Evolutionary conservation across 805 yeast species (phyloP).

Genomic region (Wickerhamomyces pijperi): DNA sequence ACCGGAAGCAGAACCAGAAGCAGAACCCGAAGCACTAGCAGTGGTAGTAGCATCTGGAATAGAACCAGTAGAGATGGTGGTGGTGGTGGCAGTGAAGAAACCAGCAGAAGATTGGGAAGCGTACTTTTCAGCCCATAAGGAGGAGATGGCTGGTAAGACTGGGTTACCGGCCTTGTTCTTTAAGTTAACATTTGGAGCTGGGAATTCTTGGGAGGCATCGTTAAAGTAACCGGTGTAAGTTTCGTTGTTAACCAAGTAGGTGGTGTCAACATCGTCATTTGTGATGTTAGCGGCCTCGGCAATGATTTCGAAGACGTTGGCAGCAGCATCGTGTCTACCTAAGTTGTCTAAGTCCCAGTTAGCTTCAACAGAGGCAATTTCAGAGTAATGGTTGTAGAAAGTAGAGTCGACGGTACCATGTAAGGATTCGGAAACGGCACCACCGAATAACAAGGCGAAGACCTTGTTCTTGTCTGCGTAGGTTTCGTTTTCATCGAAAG

Average conservation of each 20-base stretch:
- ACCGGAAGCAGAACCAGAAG: conserved; percentile 4
- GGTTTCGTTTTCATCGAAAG: conserved; percentile 39
- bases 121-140: conserved; percentile 23
- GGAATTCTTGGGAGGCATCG: conserved; percentile 19
- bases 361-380: conserved; percentile 35
- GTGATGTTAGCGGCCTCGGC: conserved; percentile 25
- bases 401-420: conserved; percentile 33
- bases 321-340: conserved; percentile 39
- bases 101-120: conserved; percentile 16
- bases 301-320: conserved; percentile 34
- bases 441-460: conserved; percentile 35
- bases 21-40: background rate
- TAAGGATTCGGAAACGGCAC: conserved; percentile 27
- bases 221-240: conserved; percentile 23
- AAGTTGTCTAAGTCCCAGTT: conserved; percentile 39
- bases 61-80: conserved; percentile 9
- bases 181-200: conserved; percentile 27
- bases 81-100: conserved; percentile 24
- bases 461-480: conserved; percentile 34
- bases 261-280: conserved; percentile 23
- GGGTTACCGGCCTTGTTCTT: conserved; percentile 23
- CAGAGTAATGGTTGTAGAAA: conserved; percentile 42
- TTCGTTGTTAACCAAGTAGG: conserved; percentile 22
- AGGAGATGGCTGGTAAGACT: conserved; percentile 21
- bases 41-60: conserved; percentile 10